Conservation (phyloP, 2,329 filamentous ascomycete species). For the Myriosclerotinia scirpicola region DNA sequence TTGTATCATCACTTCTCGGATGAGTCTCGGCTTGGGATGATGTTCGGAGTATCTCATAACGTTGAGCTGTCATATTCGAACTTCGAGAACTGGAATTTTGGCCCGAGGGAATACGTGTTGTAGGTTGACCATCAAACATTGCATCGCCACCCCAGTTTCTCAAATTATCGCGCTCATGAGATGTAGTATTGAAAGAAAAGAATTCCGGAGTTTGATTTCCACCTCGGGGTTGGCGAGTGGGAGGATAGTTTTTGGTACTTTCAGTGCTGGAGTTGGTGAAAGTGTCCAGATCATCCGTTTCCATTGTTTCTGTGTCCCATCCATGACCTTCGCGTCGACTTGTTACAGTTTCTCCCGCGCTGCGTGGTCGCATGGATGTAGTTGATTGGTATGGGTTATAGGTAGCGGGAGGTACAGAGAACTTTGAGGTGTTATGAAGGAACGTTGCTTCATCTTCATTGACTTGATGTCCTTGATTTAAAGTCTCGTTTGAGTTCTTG, state of each 20-base stretch:
- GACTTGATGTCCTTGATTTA: conserved; percentile 33
- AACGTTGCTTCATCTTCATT: conserved; percentile 29
- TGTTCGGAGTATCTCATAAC: conserved; percentile 28
- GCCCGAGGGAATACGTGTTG: conserved; percentile 29
- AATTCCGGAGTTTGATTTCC: conserved; percentile 34
- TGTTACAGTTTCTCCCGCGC: conserved; percentile 40
- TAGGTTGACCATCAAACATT: conserved; percentile 33
- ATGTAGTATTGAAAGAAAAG: conserved; percentile 31
- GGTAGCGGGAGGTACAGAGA: conserved; percentile 24
- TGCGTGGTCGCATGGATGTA: conserved; percentile 36
- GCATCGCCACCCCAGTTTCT: conserved; percentile 36
- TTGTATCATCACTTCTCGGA: conserved; percentile 31
- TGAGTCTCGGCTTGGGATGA: conserved; percentile 26
- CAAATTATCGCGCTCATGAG: background rate
- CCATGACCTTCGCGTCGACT: conserved; percentile 41
- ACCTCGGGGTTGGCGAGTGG: conserved; percentile 22
- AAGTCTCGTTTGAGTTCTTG: conserved; percentile 52
- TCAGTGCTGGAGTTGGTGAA: conserved; percentile 32
- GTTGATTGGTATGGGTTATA: conserved; percentile 32
- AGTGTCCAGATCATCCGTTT: conserved; percentile 35
- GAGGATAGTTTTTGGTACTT: conserved; percentile 25
- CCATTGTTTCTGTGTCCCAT: conserved; percentile 39
- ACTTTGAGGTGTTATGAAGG: conserved; percentile 32
- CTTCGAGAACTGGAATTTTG: background rate
- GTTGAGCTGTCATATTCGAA: conserved; percentile 16